Evolutionary conservation across 306 rosid genomes (phyloP), one percentile per base, ranked within the genome.

Genomic region (Cucurbita argyrosperma): DNA sequence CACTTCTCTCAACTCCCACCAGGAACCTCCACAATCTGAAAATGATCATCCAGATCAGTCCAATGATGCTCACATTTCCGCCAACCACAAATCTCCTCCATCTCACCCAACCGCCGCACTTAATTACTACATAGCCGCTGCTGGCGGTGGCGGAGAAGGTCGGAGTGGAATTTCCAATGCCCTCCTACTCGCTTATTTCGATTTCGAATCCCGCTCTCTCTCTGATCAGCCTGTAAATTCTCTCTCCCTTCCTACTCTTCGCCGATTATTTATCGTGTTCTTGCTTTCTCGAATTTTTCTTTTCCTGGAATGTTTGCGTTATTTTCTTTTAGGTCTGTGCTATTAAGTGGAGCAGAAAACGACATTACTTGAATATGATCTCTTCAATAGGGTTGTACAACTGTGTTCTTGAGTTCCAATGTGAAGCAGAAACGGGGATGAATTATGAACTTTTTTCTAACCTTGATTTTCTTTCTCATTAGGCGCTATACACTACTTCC

Each of bases 81-180:
- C 81, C 69, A 77, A 77, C 68, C 63, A 62, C 14, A 64, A 53
- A 49, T 52, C 87, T 4, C 12, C 54, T n/a, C 70, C 82, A 50
- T 58, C 46, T 12, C 76, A 60, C 39, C 76, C 66, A 10, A 26
- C 59, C 55, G 15, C 57, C 35, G 76, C 77, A 30, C 54, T 38
- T 53, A 81, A 79, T n/a, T 79, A 40, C 61, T 83, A 83, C 77
- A 69, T 88, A 1, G 90, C 87, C 1, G 74, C 88, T 51, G 82
- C 97, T 21, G 98, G 98, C 14, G 98, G 98, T 4, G 98, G 97
- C 21, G 98, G 97, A 53, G 92, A 83, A 76, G 95, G 99, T 35
- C 79, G 81, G 68, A 94, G 92, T 67, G 99, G 99, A 21, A 87
- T 94, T 66, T 89, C 88, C 1, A 94, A 94, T 82, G 86, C 96